These are phyloP conservation scores for Taiozyma onychis DNA, from an alignment of 1,139 yeast species.

Conservation along the genomic window DNA sequence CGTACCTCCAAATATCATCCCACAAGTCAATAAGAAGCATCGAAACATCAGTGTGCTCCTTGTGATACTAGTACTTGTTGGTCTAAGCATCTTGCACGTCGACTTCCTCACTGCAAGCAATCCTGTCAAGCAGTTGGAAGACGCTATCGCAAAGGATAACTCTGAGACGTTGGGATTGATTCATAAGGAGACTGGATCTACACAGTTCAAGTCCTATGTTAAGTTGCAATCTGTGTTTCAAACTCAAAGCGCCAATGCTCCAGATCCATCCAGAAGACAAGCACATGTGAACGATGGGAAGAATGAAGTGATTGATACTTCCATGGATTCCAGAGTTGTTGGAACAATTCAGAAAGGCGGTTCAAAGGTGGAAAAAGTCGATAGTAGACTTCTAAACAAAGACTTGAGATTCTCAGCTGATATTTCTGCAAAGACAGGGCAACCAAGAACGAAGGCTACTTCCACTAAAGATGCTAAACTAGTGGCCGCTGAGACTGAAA, in stretches of 20 bases:
- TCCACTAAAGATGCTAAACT: not conserved
- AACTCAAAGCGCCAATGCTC: not conserved
- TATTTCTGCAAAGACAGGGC: not conserved
- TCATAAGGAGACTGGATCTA: not conserved
- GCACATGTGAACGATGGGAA: not conserved
- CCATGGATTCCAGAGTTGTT: constrained; percentile 14
- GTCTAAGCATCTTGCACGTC: not conserved
- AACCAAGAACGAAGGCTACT: not conserved
- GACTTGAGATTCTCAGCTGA: not conserved
- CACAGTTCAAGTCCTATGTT: not conserved
- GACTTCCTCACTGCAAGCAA: not conserved
- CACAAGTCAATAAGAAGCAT: not conserved
- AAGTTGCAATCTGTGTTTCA: not conserved
- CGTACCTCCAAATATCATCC: not conserved
- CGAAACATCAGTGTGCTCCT: not conserved
- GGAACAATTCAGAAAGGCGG: constrained; percentile 8
- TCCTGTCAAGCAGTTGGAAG: not conserved
- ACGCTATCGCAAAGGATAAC: not conserved
- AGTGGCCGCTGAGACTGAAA: not conserved
- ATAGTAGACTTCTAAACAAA: not conserved
- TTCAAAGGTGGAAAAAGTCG: not conserved
- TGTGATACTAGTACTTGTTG: not conserved
- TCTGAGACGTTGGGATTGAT: not conserved
- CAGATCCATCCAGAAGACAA: not conserved
- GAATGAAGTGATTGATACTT: constrained; percentile 9